These are phyloP conservation scores for Monosporascus sp. DNA, from an alignment of 2,329 filamentous ascomycete genomes.

Conservation along the genomic window DNA sequence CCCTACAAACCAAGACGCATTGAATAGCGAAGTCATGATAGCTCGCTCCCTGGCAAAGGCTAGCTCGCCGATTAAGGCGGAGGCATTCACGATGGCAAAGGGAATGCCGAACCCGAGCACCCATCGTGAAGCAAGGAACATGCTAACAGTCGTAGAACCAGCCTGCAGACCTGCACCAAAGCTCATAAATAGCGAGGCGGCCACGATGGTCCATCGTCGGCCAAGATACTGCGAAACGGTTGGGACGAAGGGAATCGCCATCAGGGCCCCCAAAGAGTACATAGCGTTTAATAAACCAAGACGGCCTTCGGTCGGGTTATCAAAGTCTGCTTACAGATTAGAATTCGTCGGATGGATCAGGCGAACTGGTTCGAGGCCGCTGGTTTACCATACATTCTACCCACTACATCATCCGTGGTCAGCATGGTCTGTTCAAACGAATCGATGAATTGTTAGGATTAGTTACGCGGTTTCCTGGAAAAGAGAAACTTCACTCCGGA, in stretches of 20 bases:
- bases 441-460: neutral
- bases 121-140: constrained; percentile 39
- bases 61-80: constrained; percentile 47
- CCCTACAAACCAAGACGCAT: constrained; percentile 47
- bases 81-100: constrained; percentile 30
- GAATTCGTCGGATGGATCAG: neutral
- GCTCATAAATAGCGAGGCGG: constrained; percentile 31
- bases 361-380: no score
- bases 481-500: no score
- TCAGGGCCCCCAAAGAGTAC: constrained; percentile 37
- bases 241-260: constrained; percentile 36
- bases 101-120: constrained; percentile 39
- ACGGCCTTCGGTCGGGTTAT: constrained; percentile 31
- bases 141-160: constrained; percentile 37
- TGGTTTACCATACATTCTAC: constrained; percentile 24
- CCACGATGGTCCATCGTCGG: constrained; percentile 35
- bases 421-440: neutral
- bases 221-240: constrained; percentile 33
- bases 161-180: constrained; percentile 35
- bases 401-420: constrained; percentile 19
- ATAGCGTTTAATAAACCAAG: constrained; percentile 38
- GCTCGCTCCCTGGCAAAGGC: constrained; percentile 49
- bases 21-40: constrained; percentile 49
- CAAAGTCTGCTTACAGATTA: constrained; percentile 29
- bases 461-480: no score